Conservation (phyloP, 768 basidiomycete species). For the Glaciozyma antarctica region DNA sequence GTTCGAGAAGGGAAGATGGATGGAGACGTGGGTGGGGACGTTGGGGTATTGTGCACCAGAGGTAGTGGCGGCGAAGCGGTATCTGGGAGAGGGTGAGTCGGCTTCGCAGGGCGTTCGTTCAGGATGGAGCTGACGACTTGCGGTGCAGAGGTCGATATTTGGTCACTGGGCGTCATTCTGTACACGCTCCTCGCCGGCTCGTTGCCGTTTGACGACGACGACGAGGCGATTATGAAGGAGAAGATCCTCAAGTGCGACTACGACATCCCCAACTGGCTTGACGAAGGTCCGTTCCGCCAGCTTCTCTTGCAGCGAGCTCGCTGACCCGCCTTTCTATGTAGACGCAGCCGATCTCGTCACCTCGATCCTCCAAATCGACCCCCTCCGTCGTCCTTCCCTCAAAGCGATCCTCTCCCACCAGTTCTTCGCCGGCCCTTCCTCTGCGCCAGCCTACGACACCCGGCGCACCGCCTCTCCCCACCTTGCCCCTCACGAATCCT, state of each 20-base stretch:
- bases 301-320: not conserved
- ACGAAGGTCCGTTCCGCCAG: slow-evolving; percentile 51
- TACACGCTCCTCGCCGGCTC: slow-evolving; percentile 80
- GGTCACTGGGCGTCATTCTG: slow-evolving; percentile 92
- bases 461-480: slow-evolving; percentile 20
- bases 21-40: slow-evolving; percentile 92
- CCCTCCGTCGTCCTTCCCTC: slow-evolving; percentile 10
- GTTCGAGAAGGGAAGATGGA: slow-evolving; percentile 67
- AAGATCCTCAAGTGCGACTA: slow-evolving; percentile 78
- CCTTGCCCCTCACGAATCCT: slow-evolving; percentile 26
- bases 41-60: slow-evolving; percentile 96
- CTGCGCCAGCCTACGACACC: not conserved
- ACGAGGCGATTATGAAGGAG: slow-evolving; percentile 64
- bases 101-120: not conserved
- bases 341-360: slow-evolving; percentile 78
- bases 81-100: slow-evolving; percentile 73
- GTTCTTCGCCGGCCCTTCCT: slow-evolving; percentile 27
- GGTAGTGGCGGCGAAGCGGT: slow-evolving; percentile 73
- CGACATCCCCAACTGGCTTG: slow-evolving; percentile 87
- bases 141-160: slow-evolving; percentile 84
- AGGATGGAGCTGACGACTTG: slow-evolving; percentile 36
- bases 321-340: slow-evolving; percentile 39
- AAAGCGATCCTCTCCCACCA: slow-evolving; percentile 22
- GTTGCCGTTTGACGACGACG: slow-evolving; percentile 87
- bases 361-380: slow-evolving; percentile 48